A percentile compares a stretch with the other conserved stretches of the same genome.
Evolutionary conservation across 208 protist species (phyloP).

Genomic region (Leptomonas pyrrhocoris): DNA sequence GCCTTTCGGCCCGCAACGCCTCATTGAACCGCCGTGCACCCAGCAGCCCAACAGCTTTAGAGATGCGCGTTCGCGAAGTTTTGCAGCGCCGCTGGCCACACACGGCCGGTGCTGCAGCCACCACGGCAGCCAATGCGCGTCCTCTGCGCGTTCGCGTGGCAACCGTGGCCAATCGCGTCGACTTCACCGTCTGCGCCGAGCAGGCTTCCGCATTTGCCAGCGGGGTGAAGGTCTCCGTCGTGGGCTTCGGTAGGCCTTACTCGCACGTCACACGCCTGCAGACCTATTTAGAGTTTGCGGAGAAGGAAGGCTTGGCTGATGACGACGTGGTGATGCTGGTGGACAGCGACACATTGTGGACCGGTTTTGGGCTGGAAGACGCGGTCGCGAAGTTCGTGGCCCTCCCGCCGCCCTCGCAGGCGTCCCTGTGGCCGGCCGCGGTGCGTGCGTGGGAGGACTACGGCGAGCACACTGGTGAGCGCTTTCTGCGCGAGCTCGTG

Average conservation of each 20-base stretch:
- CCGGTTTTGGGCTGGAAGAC: slow-evolving; percentile 31
- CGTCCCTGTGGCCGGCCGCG: slow-evolving; percentile 32
- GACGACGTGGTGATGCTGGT: slow-evolving; percentile 40
- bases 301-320: slow-evolving; percentile 31
- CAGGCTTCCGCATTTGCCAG: slow-evolving; percentile 27
- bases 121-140: background rate
- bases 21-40: background rate
- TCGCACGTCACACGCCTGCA: slow-evolving; percentile 31
- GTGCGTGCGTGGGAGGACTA: slow-evolving; percentile 54
- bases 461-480: slow-evolving; percentile 19
- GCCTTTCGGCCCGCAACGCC: slow-evolving; percentile 3
- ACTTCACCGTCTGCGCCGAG: slow-evolving; percentile 26
- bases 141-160: slow-evolving; percentile 10
- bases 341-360: slow-evolving; percentile 42
- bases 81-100: slow-evolving; percentile 10
- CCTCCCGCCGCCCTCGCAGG: slow-evolving; percentile 28
- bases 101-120: slow-evolving; percentile 9
- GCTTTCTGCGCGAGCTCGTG: slow-evolving; percentile 20
- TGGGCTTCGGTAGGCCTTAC: slow-evolving; percentile 30
- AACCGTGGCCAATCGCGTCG: slow-evolving; percentile 23
- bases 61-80: background rate
- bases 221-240: slow-evolving; percentile 16
- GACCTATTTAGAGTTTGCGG: slow-evolving; percentile 29
- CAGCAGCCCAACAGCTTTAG: background rate
- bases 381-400: slow-evolving; percentile 36